Conservation (phyloP, 2,329 filamentous ascomycete genomes). For the Colletotrichum neosansevieriae region DNA sequence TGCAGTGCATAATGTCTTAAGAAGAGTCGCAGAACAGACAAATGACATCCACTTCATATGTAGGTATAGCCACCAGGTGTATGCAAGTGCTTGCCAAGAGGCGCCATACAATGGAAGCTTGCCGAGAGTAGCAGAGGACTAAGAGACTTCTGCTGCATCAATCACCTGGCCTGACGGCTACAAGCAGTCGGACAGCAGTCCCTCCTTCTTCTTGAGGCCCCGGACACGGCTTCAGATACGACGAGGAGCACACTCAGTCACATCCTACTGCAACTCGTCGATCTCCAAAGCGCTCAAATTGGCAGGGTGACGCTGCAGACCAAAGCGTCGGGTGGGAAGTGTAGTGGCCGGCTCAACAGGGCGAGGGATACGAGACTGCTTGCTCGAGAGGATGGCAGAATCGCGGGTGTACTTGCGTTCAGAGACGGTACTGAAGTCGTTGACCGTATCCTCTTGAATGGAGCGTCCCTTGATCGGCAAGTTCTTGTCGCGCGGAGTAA, state of each 20-base stretch:
- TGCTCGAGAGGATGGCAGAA: conserved; percentile 9
- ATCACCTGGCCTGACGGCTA: conserved; percentile 14
- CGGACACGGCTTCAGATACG: conserved; percentile 20
- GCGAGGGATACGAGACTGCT: conserved; percentile 42
- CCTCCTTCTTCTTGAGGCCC: neutral
- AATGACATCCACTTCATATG: neutral
- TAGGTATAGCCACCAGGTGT: neutral
- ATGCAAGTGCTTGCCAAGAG: neutral
- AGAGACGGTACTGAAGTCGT: conserved; percentile 10
- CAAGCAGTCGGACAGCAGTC: neutral
- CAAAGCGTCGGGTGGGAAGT: conserved; percentile 45
- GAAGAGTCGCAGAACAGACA: neutral
- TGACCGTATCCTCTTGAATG: conserved; percentile 17
- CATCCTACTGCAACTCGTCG: conserved; percentile 51
- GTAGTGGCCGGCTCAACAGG: conserved; percentile 41
- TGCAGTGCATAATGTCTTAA: neutral
- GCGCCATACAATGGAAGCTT: neutral
- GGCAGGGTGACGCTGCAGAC: conserved; percentile 44
- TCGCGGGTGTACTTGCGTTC: conserved; percentile 22
- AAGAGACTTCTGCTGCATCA: neutral
- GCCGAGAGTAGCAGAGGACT: neutral
- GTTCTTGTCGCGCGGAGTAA: conserved; percentile 48
- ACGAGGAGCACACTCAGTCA: conserved; percentile 2
- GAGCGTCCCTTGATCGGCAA: conserved; percentile 39
- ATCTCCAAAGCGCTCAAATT: conserved; percentile 45